Conservation (phyloP, 768 basidiomycete genomes). For the Holtermanniella nyarrowii region DNA sequence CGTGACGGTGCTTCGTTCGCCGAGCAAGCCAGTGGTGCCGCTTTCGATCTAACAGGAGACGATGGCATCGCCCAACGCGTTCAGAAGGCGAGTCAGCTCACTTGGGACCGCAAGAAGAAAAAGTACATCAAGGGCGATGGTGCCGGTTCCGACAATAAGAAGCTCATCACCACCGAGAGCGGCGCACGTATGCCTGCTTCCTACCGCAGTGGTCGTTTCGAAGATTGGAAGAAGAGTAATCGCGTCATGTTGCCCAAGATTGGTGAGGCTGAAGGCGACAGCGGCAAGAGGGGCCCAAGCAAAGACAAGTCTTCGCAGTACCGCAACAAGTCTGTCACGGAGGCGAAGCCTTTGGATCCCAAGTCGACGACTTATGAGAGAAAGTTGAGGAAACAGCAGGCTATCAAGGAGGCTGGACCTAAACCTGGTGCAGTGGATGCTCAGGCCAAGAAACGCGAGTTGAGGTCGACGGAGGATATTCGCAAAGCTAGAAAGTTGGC, state of each 20-base stretch:
- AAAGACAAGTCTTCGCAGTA: no score
- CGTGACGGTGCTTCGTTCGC: slow-evolving; percentile 75
- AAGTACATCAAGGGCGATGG: slow-evolving; percentile 81
- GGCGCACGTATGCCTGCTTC: slow-evolving; percentile 82
- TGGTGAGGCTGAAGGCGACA: slow-evolving; percentile 63
- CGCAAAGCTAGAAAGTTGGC: slow-evolving; percentile 58
- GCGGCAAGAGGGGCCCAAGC: slow-evolving; percentile 47
- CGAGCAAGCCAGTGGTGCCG: slow-evolving; percentile 65
- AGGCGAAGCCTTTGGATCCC: slow-evolving; percentile 70
- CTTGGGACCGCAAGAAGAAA: slow-evolving; percentile 95
- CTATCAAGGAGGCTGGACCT: slow-evolving; percentile 46
- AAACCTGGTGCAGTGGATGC: slow-evolving; percentile 19
- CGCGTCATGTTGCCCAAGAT: slow-evolving; percentile 62
- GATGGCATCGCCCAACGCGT: slow-evolving; percentile 51
- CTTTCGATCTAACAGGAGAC: slow-evolving; percentile 75
- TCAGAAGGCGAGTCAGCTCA: slow-evolving; percentile 50
- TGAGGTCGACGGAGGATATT: slow-evolving; percentile 80
- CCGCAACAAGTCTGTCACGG: slow-evolving; percentile 57
- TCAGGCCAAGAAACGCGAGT: slow-evolving; percentile 62
- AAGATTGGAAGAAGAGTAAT: slow-evolving; percentile 83
- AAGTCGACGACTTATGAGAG: slow-evolving; percentile 62
- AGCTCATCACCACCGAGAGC: slow-evolving; percentile 84
- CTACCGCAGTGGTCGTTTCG: slow-evolving; percentile 85
- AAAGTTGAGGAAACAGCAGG: slow-evolving; percentile 55
- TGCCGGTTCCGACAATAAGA: slow-evolving; percentile 80